Base-by-base conservation (phyloP, 2,329 filamentous ascomycete genomes). In the Cladosporium sp. region DNA sequence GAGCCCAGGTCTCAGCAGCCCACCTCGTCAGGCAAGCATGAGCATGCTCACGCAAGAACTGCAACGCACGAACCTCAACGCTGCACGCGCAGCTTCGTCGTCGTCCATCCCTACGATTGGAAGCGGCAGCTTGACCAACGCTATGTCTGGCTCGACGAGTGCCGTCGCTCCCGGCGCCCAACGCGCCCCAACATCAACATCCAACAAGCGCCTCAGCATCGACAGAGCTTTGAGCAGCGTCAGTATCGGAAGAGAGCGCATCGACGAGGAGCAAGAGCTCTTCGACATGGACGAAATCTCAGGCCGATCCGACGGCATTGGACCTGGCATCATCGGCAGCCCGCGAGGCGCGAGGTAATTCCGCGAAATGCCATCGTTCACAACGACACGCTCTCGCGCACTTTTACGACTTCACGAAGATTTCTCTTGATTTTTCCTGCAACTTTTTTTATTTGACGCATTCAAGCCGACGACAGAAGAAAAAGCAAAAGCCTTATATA, bases 1-100 rank as follows among this genome's bases (percentile, higher is more conserved):
- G 36, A 68, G 14, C 51, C 66, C 13, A 70, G 70, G 51, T 70
- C 73, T 87, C 48, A 81, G 84, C 23, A 86, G 84, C 32, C 84
- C 86, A 16, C 81, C 83, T 32, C 81, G 84, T 23, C 85, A 86
- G 70, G 79, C 83, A 5, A 84, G 84, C 16, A 86, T 87, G 81
- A 85, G 84, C 61, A 86, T 86, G 81, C 84, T 88, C 63, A 86
- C 85, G 56, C 85, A 87, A 71, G 85, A 79, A 63, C 67, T 82
- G 67, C 68, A 80, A 64, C 49, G 76, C 53, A 72, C 75, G 58
- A 70, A 79, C 65, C 68, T 81, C 58, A 69, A 79, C 66, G 56
- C 76, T 18, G 53, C 76, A 66, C 63, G 74, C 34, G 70, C 73
- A 5, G 68, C 68, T 34, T 67, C 66, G 26, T 59, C 62, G n/a